phyloP scores from a whole-genome alignment of 495 filamentous ascomycete species.

The Penicillium ochrochloron region DNA sequence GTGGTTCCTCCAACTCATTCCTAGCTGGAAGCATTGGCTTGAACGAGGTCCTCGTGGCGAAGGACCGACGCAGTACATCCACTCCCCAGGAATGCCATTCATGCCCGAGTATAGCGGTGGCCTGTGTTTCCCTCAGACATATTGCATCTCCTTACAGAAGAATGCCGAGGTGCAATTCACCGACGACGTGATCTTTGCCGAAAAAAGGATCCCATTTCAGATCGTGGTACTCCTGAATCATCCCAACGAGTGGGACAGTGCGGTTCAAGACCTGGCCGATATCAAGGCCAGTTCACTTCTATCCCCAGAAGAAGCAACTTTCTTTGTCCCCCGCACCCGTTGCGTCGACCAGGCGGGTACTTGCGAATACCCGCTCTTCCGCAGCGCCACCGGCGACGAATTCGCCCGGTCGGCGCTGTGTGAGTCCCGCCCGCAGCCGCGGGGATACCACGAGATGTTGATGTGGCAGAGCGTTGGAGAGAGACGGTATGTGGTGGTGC shows the following conservation, averaged over 20 bases:
- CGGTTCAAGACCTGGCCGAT: constrained; percentile 6
- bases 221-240: constrained; percentile 11
- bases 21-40: constrained; percentile 32
- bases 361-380: constrained; percentile 17
- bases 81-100: constrained; percentile 38
- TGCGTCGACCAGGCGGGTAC: constrained; percentile 16
- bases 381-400: constrained; percentile 27
- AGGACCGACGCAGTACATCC: constrained; percentile 33
- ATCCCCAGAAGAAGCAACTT: constrained; percentile 10
- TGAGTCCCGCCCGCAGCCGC: constrained; percentile 26
- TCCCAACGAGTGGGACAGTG: constrained; percentile 1
- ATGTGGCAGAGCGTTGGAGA: constrained; percentile 18
- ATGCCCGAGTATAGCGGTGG: constrained; percentile 18
- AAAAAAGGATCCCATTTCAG: constrained; percentile 12
- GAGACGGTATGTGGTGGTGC: constrained; percentile 27
- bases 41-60: constrained; percentile 33
- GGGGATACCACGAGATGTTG: constrained; percentile 24
- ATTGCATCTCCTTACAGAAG: constrained; percentile 8
- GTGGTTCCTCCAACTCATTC: constrained; percentile 39
- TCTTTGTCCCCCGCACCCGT: constrained; percentile 13
- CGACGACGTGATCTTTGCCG: constrained; percentile 22
- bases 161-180: constrained; percentile 16
- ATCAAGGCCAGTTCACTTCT: constrained; percentile 1
- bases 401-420: constrained; percentile 32
- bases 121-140: constrained; percentile 18